Base-by-base conservation (phyloP, 768 basidiomycete genomes). In the Myochromella boudieri region DNA sequence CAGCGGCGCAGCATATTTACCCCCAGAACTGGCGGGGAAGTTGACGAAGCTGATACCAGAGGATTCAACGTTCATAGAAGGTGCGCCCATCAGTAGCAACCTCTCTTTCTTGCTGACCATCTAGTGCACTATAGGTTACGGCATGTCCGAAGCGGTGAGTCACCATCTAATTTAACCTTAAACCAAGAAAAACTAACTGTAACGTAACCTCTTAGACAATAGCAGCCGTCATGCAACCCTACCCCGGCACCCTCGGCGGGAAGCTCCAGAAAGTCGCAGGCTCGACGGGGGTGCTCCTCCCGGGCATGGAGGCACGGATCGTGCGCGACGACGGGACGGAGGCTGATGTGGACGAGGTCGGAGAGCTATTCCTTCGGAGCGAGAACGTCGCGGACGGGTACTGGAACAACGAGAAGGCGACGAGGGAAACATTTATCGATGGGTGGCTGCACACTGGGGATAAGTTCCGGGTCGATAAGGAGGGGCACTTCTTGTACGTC, bases 361-460 rank as follows among this genome's bases (percentile, higher is more conserved):
- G 86, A 1, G 86, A 91, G 53, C 64, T 91, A 4, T 81, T 18
- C 12, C 56, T 90, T 7, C 71, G 68, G 28, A 76, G 84, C 12
- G 59, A 48, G 0, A 84, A 79, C 50, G 60, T 88, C 22, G 76
- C 80, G 0, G 58, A 80, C 0, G 89, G 89, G 0, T 92, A 91
- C 61, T 84, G 80, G 79, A 78, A 81, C 36, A 85, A 91, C 58
- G 75, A 80, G 40, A 71, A 77, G 49, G 84, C 86, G 0, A 87
- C 80, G 20, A 66, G 67, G 40, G 79, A 80, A 54, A 83, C 87
- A 1, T 91, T 91, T 57, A 56, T 78, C 10, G 71, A 78, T 36
- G 86, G 87, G 15, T 92, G 90, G 90, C 54, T 92, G 20, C 71
- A 69, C 43, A 91, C 87, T 0, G 90, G 90, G 2, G 89, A 92